Percentiles rank a stretch among this genome's conserved stretches.
Conservation (phyloP, 2,329 filamentous ascomycete species). For the Cytospora chrysosperma region DNA sequence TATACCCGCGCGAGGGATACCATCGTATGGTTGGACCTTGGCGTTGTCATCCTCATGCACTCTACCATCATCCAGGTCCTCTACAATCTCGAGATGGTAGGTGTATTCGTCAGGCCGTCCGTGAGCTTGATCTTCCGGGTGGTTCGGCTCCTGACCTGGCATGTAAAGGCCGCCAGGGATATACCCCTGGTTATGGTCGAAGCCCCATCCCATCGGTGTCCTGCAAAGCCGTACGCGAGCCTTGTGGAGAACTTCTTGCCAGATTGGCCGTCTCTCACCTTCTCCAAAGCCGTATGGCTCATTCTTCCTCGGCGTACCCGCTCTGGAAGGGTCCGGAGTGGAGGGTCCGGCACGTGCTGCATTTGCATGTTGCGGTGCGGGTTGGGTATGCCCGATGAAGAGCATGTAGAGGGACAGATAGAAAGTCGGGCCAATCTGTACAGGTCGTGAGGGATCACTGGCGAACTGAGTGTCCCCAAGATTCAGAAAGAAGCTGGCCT, state of each 20-base stretch:
- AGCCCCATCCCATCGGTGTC: slow-evolving; percentile 56
- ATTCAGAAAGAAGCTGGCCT: slow-evolving; percentile 88
- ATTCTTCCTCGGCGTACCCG: slow-evolving; percentile 40
- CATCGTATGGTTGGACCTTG: slow-evolving; percentile 38
- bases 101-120: slow-evolving; percentile 51
- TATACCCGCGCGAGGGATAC: slow-evolving; percentile 45
- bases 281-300: slow-evolving; percentile 46
- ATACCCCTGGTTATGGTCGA: slow-evolving; percentile 40
- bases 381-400: slow-evolving; percentile 69
- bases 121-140: slow-evolving; percentile 27
- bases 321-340: slow-evolving; percentile 22
- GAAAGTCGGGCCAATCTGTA: slow-evolving; percentile 86
- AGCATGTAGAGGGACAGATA: slow-evolving; percentile 92
- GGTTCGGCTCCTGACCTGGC: not conserved
- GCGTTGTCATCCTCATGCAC: slow-evolving; percentile 45
- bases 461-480: slow-evolving; percentile 83
- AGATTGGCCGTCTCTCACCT: slow-evolving; percentile 67
- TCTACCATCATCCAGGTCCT: slow-evolving; percentile 68
- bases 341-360: slow-evolving; percentile 1
- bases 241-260: slow-evolving; percentile 97
- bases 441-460: slow-evolving; percentile 58
- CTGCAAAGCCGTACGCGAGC: slow-evolving; percentile 78
- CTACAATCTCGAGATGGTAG: slow-evolving; percentile 79
- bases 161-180: slow-evolving; percentile 22
- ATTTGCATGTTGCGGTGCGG: slow-evolving; percentile 4